Base-by-base conservation (phyloP, 2,329 filamentous ascomycete species). In the Rhynchosporium secalis region DNA sequence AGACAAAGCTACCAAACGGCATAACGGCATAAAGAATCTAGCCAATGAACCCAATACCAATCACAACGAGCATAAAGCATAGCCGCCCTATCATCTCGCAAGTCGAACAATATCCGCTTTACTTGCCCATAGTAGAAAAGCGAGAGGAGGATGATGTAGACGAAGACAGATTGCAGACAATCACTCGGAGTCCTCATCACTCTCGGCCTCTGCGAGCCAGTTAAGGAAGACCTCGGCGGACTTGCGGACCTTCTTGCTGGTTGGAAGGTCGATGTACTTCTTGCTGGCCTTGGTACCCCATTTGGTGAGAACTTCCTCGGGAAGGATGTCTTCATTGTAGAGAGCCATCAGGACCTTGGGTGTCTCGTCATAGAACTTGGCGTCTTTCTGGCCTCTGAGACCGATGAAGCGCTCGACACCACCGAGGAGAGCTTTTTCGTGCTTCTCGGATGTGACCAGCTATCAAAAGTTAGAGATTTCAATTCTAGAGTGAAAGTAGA, bases 281-380 rank as follows among this genome's bases (percentile, higher is more conserved):
- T 96, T 97, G 86, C 92, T 96, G 63, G 94, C 92, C 83, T 95
- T 96, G 75, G 85, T 84, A 68, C 93, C 94, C 94, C 95, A 99
- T 71, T 89, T 88, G 78, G 88, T 90, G 75, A 96, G 86, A 15
- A 92, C 86, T 67, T 96, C 93, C 80, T 99, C 95, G 57, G 84
- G 87, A 72, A 96, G 81, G 60, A 99, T 83, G 70, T 99, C 95
- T 72, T 92, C 83, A 78, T 97, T 86, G 78, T 98, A 99, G 79
- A 94, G 90, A 72, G 90, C 84, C 76, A 96, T 86, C 67, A 99
- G 83, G 72, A 99, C 90, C 77, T 91, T 92, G 68, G 92, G 90
- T 65, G 98, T 83, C 75, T 91, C 79, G 74, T 86, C 76, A 76
- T 90, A 86, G 72, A 97, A 84, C 51, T 94, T 88, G 0, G 93